These are phyloP conservation scores for Nakaseomyces sp. DNA, from an alignment of 1,139 yeast species.

Conservation along the genomic window DNA sequence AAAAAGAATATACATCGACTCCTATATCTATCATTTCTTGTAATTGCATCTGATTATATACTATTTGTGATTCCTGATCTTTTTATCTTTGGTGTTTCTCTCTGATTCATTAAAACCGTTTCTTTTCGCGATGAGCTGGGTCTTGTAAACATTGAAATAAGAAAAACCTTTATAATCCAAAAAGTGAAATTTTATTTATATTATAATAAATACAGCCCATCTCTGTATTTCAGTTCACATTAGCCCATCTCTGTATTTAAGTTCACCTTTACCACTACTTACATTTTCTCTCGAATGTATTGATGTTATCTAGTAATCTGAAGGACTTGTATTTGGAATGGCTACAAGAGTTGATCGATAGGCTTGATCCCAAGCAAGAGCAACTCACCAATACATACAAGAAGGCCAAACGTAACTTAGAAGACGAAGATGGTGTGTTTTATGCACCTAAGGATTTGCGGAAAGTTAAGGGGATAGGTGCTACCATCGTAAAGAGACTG, in stretches of 20 bases:
- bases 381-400: conserved; percentile 23
- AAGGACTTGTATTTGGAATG: conserved; percentile 24
- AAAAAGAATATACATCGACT: neutral
- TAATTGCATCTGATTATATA: neutral
- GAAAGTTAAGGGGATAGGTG: conserved; percentile 30
- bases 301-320: conserved; percentile 18
- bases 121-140: no score
- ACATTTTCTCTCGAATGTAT: no score
- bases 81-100: no score
- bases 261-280: no score
- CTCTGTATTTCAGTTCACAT: no score
- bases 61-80: neutral
- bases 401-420: conserved; percentile 24
- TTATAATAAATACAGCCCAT: no score
- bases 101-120: no score
- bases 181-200: no score
- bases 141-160: no score
- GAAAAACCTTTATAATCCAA: neutral
- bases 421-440: conserved; percentile 14
- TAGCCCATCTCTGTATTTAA: no score
- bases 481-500: conserved; percentile 22
- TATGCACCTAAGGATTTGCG: conserved; percentile 24
- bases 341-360: conserved; percentile 23
- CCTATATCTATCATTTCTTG: neutral
- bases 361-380: conserved; percentile 23